Evolutionary conservation across 495 filamentous ascomycete genomes (phyloP).

Genomic region (Hypoxylon crocopeplum): DNA sequence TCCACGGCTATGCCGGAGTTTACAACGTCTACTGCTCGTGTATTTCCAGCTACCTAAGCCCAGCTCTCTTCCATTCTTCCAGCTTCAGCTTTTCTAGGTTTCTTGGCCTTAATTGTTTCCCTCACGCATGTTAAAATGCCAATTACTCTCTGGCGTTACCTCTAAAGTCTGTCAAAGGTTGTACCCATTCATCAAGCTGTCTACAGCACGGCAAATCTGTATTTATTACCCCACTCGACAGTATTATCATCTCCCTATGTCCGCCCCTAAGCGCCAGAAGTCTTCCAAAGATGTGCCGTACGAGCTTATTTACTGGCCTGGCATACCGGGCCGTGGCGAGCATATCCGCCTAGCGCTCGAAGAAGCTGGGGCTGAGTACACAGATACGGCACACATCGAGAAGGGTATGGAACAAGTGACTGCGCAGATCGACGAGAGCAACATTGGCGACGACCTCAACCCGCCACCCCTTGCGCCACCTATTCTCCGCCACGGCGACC

Average conservation of each 20-base stretch:
- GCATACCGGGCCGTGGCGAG: slow-evolving; percentile 70
- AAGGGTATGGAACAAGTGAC: slow-evolving; percentile 48
- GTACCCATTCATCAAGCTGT: neutral
- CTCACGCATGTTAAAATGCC: slow-evolving; percentile 8
- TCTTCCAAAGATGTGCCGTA: slow-evolving; percentile 54
- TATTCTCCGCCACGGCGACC: slow-evolving; percentile 61
- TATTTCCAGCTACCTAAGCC: neutral
- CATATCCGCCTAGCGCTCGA: slow-evolving; percentile 69
- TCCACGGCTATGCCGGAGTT: slow-evolving; percentile 22
- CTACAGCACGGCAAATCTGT: neutral
- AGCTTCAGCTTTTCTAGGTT: neutral
- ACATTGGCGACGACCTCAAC: slow-evolving; percentile 54
- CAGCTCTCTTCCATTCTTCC: neutral
- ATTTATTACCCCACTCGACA: slow-evolving; percentile 20
- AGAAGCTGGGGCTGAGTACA: slow-evolving; percentile 64
- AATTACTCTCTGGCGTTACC: neutral
- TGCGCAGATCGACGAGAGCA: slow-evolving; percentile 41
- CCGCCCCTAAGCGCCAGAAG: slow-evolving; percentile 47
- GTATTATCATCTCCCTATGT: slow-evolving; percentile 22
- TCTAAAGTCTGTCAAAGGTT: neutral
- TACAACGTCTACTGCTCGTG: neutral
- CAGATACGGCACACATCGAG: slow-evolving; percentile 57
- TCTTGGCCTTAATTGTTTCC: neutral
- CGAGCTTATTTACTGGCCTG: slow-evolving; percentile 69
- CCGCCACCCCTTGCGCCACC: slow-evolving; percentile 68